Conservation (phyloP, 352 stramenopile species). For the Elongisporangium prolatum region DNA sequence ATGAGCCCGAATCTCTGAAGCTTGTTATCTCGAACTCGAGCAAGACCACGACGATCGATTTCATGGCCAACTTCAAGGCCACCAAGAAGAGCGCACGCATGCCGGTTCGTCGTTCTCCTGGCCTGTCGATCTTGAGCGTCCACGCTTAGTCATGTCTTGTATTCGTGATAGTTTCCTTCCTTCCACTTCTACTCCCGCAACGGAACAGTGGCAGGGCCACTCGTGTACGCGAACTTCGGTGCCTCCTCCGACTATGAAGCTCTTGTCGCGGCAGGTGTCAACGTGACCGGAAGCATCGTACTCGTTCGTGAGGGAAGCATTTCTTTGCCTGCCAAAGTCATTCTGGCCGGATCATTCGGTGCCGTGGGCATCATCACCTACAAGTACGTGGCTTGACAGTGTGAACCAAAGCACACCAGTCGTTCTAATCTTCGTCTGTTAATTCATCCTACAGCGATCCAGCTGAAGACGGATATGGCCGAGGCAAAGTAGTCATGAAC, state of each 20-base stretch:
- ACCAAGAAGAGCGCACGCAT: conserved; percentile 29
- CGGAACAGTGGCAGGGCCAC: conserved; percentile 38
- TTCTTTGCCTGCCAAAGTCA: conserved; percentile 65
- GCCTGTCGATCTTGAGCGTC: neutral
- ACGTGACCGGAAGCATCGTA: conserved; percentile 42
- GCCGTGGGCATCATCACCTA: conserved; percentile 70
- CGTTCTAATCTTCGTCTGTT: too few species aligned
- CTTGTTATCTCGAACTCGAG: conserved; percentile 25
- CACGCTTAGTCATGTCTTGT: conserved; percentile 21
- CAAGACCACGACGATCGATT: conserved; percentile 14
- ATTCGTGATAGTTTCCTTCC: conserved; percentile 31
- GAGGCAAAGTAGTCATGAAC: conserved; percentile 53
- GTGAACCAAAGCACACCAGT: too few species aligned
- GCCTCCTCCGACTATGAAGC: conserved; percentile 60
- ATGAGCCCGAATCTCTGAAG: conserved; percentile 57
- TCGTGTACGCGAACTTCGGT: conserved; percentile 81
- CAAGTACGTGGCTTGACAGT: conserved; percentile 52
- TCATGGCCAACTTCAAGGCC: conserved; percentile 21
- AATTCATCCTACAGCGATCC: conserved; percentile 39
- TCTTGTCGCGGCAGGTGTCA: conserved; percentile 40
- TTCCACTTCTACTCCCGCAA: conserved; percentile 86
- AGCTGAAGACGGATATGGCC: conserved; percentile 42
- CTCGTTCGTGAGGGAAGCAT: conserved; percentile 63
- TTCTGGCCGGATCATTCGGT: conserved; percentile 54
- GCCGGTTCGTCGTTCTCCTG: conserved; percentile 13